Percentiles rank a stretch among this genome's conserved stretches.
These are phyloP conservation scores for Fusarium buharicum DNA, from an alignment of 2,329 filamentous ascomycete species.

Conservation along the genomic window DNA sequence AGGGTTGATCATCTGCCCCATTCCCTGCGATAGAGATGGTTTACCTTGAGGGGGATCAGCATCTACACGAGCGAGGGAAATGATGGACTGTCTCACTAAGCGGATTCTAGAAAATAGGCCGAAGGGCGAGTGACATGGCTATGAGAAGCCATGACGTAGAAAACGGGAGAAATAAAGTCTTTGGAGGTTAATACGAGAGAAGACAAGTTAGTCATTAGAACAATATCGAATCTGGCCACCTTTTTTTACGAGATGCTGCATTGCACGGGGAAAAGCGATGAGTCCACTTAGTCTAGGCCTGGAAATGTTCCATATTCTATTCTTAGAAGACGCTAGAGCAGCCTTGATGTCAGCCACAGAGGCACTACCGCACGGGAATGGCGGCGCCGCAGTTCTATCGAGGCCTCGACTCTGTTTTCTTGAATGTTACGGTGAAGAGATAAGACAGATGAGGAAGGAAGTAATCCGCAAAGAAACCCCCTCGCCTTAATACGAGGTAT, in stretches of 20 bases:
- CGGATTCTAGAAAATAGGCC: conserved; percentile 13
- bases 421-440: conserved; percentile 14
- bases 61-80: conserved; percentile 23
- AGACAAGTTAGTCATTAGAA: background rate
- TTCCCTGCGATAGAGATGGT: too few relatives aligned
- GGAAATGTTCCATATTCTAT: conserved; percentile 23
- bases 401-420: conserved; percentile 6
- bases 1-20: too few relatives aligned
- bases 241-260: background rate
- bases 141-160: conserved; percentile 15
- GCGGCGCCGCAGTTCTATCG: conserved; percentile 4
- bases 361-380: background rate
- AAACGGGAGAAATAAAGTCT: background rate
- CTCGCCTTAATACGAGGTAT: conserved; percentile 3
- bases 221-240: background rate
- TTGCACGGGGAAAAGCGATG: background rate
- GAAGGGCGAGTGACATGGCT: background rate
- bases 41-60: background rate
- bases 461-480: background rate
- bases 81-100: conserved; percentile 3
- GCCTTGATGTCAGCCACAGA: conserved; percentile 13
- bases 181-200: background rate
- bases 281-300: too few relatives aligned
- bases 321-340: conserved; percentile 11
- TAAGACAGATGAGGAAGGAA: background rate